Evolutionary conservation across 331 rosid species (phyloP).

Genomic region (Spiraea crenata): DNA sequence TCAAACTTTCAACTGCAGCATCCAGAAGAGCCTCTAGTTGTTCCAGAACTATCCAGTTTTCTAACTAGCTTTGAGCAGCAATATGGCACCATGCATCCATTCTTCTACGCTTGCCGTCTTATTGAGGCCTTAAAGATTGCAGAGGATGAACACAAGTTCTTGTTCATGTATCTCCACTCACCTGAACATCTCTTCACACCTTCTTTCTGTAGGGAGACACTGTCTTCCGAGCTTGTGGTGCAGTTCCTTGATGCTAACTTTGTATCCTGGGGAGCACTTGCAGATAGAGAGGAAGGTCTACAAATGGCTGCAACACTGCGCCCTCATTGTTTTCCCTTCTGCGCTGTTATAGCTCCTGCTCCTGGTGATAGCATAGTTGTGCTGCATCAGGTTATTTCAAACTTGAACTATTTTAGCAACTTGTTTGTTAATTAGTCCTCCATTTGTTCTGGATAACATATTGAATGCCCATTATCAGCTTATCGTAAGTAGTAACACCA

Average conservation of each 20-base stretch:
- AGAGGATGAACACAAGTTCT: conserved; percentile 56
- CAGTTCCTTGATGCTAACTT: conserved; percentile 80
- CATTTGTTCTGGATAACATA: not conserved
- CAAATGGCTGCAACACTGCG: conserved; percentile 53
- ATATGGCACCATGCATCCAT: conserved; percentile 58
- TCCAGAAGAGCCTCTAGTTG: conserved; percentile 20
- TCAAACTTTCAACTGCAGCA: conserved; percentile 34
- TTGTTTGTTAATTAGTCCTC: not conserved
- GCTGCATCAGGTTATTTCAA: conserved; percentile 60
- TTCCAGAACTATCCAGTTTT: conserved; percentile 49
- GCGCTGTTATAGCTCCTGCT: conserved; percentile 62
- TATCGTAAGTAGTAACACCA: too few relatives aligned
- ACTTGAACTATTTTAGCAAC: not conserved
- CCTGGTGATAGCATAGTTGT: conserved; percentile 53
- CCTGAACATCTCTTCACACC: conserved; percentile 65
- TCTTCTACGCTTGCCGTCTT: conserved; percentile 60
- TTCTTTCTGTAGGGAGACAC: conserved; percentile 60
- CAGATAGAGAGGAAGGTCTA: conserved; percentile 57
- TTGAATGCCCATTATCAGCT: not conserved
- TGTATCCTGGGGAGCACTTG: conserved; percentile 68
- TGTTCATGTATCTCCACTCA: conserved; percentile 80
- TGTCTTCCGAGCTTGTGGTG: conserved; percentile 55
- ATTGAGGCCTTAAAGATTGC: conserved; percentile 58
- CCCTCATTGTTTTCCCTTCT: conserved; percentile 63
- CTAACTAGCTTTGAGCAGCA: conserved; percentile 53